Evolutionary conservation across 1,139 yeast genomes (phyloP).

Genomic region (Debaryomyces robertsiae): DNA sequence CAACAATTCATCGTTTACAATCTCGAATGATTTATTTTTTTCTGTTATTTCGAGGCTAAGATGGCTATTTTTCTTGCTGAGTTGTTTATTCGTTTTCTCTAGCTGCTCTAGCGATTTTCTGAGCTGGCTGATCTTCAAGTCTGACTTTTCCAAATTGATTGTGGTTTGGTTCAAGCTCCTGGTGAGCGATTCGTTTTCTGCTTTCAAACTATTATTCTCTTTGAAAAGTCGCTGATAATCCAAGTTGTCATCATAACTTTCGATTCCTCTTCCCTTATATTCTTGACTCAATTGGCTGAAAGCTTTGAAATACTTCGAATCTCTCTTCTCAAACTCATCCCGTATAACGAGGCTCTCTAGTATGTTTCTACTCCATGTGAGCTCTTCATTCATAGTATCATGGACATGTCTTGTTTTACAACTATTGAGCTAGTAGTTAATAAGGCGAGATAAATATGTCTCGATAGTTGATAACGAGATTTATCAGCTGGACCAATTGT

Average conservation of each 20-base stretch:
- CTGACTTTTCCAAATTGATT: conserved; percentile 26
- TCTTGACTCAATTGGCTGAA: conserved; percentile 31
- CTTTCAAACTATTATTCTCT: conserved; percentile 10
- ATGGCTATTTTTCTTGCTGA: conserved; percentile 34
- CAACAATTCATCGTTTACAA: conserved; percentile 70
- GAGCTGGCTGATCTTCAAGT: conserved; percentile 17
- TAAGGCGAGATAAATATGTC: background rate
- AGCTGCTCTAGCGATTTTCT: conserved; percentile 19
- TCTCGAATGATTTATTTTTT: conserved; percentile 58
- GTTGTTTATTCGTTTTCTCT: conserved; percentile 24
- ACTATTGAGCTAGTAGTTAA: background rate
- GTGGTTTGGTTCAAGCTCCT: conserved; percentile 29
- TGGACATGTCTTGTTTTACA: no score
- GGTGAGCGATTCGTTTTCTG: conserved; percentile 23
- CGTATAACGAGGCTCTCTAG: conserved; percentile 28
- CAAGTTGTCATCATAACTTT: conserved; percentile 11
- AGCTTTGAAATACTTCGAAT: conserved; percentile 35
- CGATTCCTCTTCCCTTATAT: conserved; percentile 15
- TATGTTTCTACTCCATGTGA: conserved; percentile 28
- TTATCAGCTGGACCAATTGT: background rate
- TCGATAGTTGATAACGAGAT: background rate
- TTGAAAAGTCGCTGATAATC: conserved; percentile 9
- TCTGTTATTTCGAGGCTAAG: conserved; percentile 52
- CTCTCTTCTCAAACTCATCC: conserved; percentile 37
- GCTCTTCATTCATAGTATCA: conserved; percentile 5